Evolutionary conservation across 805 yeast genomes (phyloP).

Genomic region (Lipomyces starkeyi): DNA sequence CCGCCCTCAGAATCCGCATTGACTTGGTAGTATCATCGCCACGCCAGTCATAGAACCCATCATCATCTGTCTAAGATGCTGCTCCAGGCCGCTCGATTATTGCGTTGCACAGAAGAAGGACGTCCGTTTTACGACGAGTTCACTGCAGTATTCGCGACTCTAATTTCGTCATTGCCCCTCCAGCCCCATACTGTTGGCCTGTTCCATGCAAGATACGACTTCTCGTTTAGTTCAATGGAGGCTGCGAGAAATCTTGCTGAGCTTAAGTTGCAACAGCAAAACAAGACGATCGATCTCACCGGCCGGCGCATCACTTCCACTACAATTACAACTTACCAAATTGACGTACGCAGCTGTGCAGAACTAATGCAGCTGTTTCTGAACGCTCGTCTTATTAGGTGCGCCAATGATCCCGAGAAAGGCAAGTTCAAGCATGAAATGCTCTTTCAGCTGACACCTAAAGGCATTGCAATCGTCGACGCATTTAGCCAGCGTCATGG

Average conservation of each 20-base stretch:
- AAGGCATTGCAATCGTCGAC: slow-evolving; percentile 77
- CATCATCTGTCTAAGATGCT: slow-evolving; percentile 11
- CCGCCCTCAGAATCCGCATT: neutral
- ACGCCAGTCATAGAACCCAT: neutral
- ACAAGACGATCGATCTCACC: slow-evolving; percentile 45
- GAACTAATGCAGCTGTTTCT: slow-evolving; percentile 27
- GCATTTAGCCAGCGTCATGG: slow-evolving; percentile 66
- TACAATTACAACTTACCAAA: slow-evolving; percentile 39
- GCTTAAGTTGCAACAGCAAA: slow-evolving; percentile 56
- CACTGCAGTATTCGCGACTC: slow-evolving; percentile 63
- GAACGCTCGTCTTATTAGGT: slow-evolving; percentile 27
- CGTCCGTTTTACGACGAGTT: slow-evolving; percentile 51
- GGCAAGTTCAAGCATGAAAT: slow-evolving; percentile 14
- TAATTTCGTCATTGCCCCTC: slow-evolving; percentile 54
- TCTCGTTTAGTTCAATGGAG: slow-evolving; percentile 56
- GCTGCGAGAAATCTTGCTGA: slow-evolving; percentile 61
- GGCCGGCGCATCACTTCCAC: slow-evolving; percentile 48
- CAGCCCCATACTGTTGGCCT: slow-evolving; percentile 46
- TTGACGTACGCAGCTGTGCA: slow-evolving; percentile 19
- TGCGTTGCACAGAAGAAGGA: slow-evolving; percentile 27
- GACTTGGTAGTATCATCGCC: neutral
- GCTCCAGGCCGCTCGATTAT: slow-evolving; percentile 26
- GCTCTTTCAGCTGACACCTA: slow-evolving; percentile 79
- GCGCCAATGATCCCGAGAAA: slow-evolving; percentile 24
- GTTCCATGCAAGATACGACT: slow-evolving; percentile 53